phyloP scores from a whole-genome alignment of 2,329 filamentous ascomycete species.

The Alternaria ventricosa region DNA sequence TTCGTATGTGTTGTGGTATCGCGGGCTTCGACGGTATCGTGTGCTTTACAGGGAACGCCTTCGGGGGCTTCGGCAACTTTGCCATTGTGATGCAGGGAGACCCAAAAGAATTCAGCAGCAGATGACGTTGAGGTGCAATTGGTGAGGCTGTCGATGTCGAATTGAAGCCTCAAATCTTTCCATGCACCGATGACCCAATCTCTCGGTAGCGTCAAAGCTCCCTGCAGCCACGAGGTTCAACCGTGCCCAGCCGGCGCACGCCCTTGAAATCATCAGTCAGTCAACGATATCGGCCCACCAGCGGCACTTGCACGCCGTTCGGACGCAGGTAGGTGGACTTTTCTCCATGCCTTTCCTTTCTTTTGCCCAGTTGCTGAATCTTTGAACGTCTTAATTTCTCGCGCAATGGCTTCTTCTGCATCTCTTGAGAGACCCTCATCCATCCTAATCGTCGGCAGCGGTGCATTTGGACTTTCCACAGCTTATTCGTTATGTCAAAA shows the following conservation, averaged over 20 bases:
- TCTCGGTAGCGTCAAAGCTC: slow-evolving; percentile 22
- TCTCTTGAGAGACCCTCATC: slow-evolving; percentile 47
- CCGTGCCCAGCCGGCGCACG: slow-evolving; percentile 36
- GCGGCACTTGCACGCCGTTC: slow-evolving; percentile 6
- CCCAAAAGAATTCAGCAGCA: slow-evolving; percentile 3
- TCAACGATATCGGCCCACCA: slow-evolving; percentile 39
- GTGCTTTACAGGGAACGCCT: slow-evolving; percentile 26
- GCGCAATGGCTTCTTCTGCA: slow-evolving; percentile 30
- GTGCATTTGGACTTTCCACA: slow-evolving; percentile 66
- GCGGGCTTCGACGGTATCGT: slow-evolving; percentile 26
- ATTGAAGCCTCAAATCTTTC: slow-evolving; percentile 22
- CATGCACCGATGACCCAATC: slow-evolving; percentile 16
- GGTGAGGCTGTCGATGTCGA: slow-evolving; percentile 15
- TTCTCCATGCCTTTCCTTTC: not conserved
- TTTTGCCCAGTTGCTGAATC: slow-evolving; percentile 3
- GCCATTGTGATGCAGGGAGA: slow-evolving; percentile 36
- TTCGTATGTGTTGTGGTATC: slow-evolving; percentile 22
- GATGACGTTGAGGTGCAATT: slow-evolving; percentile 24
- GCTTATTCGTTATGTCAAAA: slow-evolving; percentile 74
- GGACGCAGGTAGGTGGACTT: slow-evolving; percentile 15
- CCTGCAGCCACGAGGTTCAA: slow-evolving; percentile 20
- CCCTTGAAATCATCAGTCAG: slow-evolving; percentile 3
- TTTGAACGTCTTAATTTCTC: not conserved
- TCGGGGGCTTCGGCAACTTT: slow-evolving; percentile 41
- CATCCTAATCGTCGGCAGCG: slow-evolving; percentile 58